Base-by-base conservation (phyloP, 495 filamentous ascomycete genomes). In the Xylaria sp. region DNA sequence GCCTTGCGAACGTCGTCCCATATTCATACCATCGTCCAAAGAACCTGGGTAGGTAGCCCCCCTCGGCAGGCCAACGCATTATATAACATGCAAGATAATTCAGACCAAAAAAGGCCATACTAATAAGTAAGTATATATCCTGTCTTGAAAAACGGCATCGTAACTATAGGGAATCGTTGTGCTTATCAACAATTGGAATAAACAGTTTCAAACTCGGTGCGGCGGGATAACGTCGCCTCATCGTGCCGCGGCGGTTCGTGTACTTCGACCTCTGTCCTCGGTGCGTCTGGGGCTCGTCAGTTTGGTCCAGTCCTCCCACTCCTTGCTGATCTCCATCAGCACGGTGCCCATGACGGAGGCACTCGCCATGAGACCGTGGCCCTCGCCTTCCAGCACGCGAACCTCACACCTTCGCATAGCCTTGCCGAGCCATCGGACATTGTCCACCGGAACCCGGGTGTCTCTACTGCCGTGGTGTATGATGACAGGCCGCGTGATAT, bases 311-410 rank as follows among this genome's bases (percentile, higher is more conserved):
- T 97, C 94, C 70, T 96, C 93, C 97, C 95, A 98, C 78, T 99
- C 97, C 53, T 88, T 87, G 41, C 93, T 92, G 75, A 99, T 96
- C 80, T 99, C 96, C 80, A 93, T 97, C 73, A 99, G 79, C 26
- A 98, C 92, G 65, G 90, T 89, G 31, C 93, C 92, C 97, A 99
- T 98, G 29, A 99, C 95, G 21, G 82, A 81, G 9, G 96, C 95
- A 63, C 92, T 95, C 0, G 97, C 96, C 96, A 99, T 99, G 50
- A 99, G 81, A 0, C 97, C 97, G 76, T 99, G 96, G 5, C 94
- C 94, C 79, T 99, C 96, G 7, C 93, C 94, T 71, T 97, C 92
- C 15, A 99, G 84, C 7, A 98, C 88, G 14, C 96, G 85, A 21
- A 99, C 94, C 80, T 98, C 96, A 76, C 94, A 97, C 50, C 92